Percentiles rank a stretch among this genome's conserved stretches.
phyloP scores from a whole-genome alignment of 2,329 filamentous ascomycete species.

The Ophiostoma ips region DNA sequence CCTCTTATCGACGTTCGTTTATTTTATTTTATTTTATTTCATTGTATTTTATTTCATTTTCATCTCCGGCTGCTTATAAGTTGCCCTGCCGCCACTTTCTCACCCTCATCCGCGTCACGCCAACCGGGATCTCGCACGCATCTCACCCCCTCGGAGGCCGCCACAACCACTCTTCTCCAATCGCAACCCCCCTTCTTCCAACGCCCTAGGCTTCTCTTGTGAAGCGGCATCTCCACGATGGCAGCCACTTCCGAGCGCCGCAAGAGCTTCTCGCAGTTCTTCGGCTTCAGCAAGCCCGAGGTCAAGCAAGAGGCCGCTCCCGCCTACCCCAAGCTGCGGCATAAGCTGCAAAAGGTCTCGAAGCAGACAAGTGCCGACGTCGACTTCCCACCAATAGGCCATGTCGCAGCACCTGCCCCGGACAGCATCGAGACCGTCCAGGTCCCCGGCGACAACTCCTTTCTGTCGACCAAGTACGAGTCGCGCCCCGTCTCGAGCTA shows the following conservation, averaged over 20 bases:
- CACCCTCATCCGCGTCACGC: not conserved
- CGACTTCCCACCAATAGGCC: not conserved
- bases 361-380: slow-evolving; percentile 11
- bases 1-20: no score
- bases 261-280: slow-evolving; percentile 12
- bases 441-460: slow-evolving; percentile 6
- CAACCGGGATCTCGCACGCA: not conserved
- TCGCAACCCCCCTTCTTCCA: not conserved
- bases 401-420: not conserved
- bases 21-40: not conserved
- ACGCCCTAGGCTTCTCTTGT: not conserved
- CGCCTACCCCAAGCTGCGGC: slow-evolving; percentile 16
- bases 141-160: not conserved
- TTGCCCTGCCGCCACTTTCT: not conserved
- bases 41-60: not conserved
- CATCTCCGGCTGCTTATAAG: not conserved
- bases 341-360: slow-evolving; percentile 22
- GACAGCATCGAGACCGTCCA: slow-evolving; percentile 7
- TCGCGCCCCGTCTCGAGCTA: slow-evolving; percentile 3
- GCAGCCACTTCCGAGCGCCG: slow-evolving; percentile 10
- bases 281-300: slow-evolving; percentile 11
- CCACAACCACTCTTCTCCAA: not conserved
- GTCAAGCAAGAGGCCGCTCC: not conserved
- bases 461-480: slow-evolving; percentile 10
- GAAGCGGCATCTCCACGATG: slow-evolving; percentile 7